Evolutionary conservation across 2,329 filamentous ascomycete genomes (phyloP).

Genomic region (Diaporthe batatas): DNA sequence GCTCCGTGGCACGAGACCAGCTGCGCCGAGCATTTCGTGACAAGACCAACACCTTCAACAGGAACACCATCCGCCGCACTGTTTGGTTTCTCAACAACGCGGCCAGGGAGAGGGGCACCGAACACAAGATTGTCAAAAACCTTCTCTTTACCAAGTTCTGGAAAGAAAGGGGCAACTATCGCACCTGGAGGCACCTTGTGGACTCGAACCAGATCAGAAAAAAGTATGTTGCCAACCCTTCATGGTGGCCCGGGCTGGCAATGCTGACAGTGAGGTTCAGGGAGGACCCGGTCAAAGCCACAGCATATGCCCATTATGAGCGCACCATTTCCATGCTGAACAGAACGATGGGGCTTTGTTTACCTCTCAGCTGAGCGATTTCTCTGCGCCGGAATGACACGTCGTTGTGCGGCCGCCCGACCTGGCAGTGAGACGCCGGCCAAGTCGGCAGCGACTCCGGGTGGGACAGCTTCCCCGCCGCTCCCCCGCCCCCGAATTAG

Average conservation of each 20-base stretch:
- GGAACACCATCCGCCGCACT: slow-evolving; percentile 71
- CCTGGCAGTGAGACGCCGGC: slow-evolving; percentile 11
- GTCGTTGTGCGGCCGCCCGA: background rate
- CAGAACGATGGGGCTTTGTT: slow-evolving; percentile 76
- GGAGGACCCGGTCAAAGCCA: slow-evolving; percentile 44
- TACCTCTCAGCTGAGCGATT: slow-evolving; percentile 57
- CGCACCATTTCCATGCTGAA: slow-evolving; percentile 81
- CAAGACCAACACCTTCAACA: slow-evolving; percentile 60
- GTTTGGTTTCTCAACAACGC: slow-evolving; percentile 78
- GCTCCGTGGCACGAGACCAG: slow-evolving; percentile 71
- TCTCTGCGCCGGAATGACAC: slow-evolving; percentile 50
- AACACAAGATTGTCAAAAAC: slow-evolving; percentile 80
- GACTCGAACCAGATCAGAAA: background rate
- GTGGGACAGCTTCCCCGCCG: slow-evolving; percentile 10
- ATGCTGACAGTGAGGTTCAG: slow-evolving; percentile 35
- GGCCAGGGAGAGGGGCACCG: slow-evolving; percentile 72
- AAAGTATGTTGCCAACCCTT: slow-evolving; percentile 42
- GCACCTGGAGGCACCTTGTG: slow-evolving; percentile 29
- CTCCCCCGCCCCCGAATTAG: slow-evolving; percentile 17
- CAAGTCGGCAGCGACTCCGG: slow-evolving; percentile 7
- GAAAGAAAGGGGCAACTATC: slow-evolving; percentile 51
- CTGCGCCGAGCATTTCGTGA: slow-evolving; percentile 72
- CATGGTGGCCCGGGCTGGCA: slow-evolving; percentile 41
- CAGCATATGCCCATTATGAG: slow-evolving; percentile 73
- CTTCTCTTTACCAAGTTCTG: slow-evolving; percentile 57